These are phyloP conservation scores for Trametes versicolor DNA, from an alignment of 1,284 basidiomycete genomes.

Conservation along the genomic window DNA sequence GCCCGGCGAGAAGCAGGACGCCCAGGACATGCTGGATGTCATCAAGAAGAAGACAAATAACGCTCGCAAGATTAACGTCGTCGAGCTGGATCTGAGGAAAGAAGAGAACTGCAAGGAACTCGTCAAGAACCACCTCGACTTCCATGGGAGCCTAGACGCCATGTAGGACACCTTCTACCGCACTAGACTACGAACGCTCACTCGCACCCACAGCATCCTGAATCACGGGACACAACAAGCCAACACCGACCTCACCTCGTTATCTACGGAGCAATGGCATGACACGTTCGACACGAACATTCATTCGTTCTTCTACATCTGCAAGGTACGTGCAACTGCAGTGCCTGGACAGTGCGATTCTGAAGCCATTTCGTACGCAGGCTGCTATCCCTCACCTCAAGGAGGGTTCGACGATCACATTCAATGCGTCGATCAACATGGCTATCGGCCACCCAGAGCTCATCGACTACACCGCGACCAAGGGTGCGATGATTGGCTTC, in stretches of 20 bases:
- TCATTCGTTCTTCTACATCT: conserved; percentile 63
- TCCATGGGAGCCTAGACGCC: conserved; percentile 54
- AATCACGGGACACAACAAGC: conserved; percentile 65
- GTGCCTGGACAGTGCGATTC: too few species aligned
- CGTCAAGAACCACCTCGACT: conserved; percentile 54
- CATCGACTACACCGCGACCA: conserved; percentile 65
- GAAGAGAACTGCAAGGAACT: conserved; percentile 55
- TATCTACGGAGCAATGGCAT: conserved; percentile 60
- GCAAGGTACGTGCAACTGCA: conserved; percentile 52
- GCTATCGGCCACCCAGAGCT: conserved; percentile 63
- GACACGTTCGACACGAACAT: conserved; percentile 61
- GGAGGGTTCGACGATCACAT: conserved; percentile 57
- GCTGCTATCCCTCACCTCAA: conserved; percentile 51
- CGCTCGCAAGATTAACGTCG: conserved; percentile 51
- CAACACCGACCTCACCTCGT: conserved; percentile 53
- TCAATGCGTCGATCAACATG: conserved; percentile 60
- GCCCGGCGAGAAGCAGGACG: conserved; percentile 59
- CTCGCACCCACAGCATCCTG: conserved; percentile 50
- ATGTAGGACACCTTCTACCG: conserved; percentile 44
- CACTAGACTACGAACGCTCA: not conserved
- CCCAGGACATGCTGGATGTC: conserved; percentile 48
- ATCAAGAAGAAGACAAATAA: conserved; percentile 52
- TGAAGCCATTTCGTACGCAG: too few species aligned
- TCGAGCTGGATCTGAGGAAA: conserved; percentile 53
- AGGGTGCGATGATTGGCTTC: conserved; percentile 63